Percentiles rank a stretch among this genome's conserved stretches.
phyloP scores from a whole-genome alignment of 768 basidiomycete species.

The Trichaptum fuscoviolaceum region DNA sequence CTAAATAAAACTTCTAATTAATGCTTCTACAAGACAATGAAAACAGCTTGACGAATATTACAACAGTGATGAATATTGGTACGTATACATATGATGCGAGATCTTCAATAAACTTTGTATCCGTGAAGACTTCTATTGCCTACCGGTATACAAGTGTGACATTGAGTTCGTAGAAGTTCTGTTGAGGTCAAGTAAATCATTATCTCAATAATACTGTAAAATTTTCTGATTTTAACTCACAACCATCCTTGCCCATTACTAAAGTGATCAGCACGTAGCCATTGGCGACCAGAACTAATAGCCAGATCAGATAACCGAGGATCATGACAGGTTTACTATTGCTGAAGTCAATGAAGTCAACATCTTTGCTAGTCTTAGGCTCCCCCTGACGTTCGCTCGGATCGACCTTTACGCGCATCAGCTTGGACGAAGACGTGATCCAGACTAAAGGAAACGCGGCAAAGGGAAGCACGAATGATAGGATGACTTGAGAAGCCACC shows the following conservation, averaged over 20 bases:
- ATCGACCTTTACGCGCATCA: slow-evolving; percentile 24
- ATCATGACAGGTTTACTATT: slow-evolving; percentile 32
- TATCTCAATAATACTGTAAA: background rate
- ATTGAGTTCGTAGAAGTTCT: background rate
- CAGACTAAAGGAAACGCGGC: slow-evolving; percentile 39
- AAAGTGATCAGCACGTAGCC: slow-evolving; percentile 47
- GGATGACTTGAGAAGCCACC: slow-evolving; percentile 43
- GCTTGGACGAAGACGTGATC: slow-evolving; percentile 30
- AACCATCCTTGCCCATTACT: slow-evolving; percentile 20
- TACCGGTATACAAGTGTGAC: background rate
- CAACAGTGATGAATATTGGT: background rate
- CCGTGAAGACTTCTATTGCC: background rate
- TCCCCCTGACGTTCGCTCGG: slow-evolving; percentile 1
- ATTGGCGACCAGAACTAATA: slow-evolving; percentile 45
- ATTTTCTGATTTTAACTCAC: background rate
- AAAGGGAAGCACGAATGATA: slow-evolving; percentile 42
- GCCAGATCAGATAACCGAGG: slow-evolving; percentile 43
- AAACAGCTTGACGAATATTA: background rate
- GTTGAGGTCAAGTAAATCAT: background rate
- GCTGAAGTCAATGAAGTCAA: slow-evolving; percentile 34
- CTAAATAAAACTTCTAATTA: background rate
- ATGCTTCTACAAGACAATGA: background rate
- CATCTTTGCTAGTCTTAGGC: background rate
- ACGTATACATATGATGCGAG: background rate
- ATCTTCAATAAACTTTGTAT: background rate